Base-by-base conservation (phyloP, 176 grass and related monocot genomes). In the Eragrostis nindensis region DNA sequence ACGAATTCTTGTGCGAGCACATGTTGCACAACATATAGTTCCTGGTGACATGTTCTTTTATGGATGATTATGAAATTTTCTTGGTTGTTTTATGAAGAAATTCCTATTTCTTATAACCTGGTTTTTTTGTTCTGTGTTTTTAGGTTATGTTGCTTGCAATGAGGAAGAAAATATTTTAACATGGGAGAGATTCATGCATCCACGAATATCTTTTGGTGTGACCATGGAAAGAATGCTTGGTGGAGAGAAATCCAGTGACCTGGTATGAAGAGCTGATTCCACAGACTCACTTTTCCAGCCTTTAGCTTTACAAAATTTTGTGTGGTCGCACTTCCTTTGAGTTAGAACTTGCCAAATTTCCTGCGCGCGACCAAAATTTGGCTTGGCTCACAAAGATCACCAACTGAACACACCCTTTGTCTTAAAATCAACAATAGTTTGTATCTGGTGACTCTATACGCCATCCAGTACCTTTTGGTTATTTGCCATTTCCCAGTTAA, bases 131-230 rank as follows among this genome's bases (percentile, higher is more conserved):
- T 54, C n/a, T 76, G 16, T 6, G 63, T 13, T 60, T 71, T 54
- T 89, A 98, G 95, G 86, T 46, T 92, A 86, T 87, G 66, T 71
- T 64, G 62, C 80, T 87, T 98, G 95, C 90, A 98, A 98, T 14
- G 85, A 92, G 87, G 86, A 83, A 71, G 95, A 98, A 66, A 87
- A 93, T 74, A 94, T 98, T 75, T 83, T 98, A 80, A 89, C 69
- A 80, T 98, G 95, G 95, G 95, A 98, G 53, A 92, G 83, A 82
- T 94, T 94, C 83, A 78, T 86, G 83, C 80, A 76, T 26, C 95
- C 95, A 27, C 81, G 54, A 83, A 72, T 98, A 76, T 89, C 79
- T 87, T 98, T 98, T 83, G 90, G 89, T 29, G 90, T 89, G 61
- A 79, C 92, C 32, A 87, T 98, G 42, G 90, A 92, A 36, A 98